Evolutionary conservation across 2,329 filamentous ascomycete genomes (phyloP).

Genomic region (Sclerotinia spermophila): DNA sequence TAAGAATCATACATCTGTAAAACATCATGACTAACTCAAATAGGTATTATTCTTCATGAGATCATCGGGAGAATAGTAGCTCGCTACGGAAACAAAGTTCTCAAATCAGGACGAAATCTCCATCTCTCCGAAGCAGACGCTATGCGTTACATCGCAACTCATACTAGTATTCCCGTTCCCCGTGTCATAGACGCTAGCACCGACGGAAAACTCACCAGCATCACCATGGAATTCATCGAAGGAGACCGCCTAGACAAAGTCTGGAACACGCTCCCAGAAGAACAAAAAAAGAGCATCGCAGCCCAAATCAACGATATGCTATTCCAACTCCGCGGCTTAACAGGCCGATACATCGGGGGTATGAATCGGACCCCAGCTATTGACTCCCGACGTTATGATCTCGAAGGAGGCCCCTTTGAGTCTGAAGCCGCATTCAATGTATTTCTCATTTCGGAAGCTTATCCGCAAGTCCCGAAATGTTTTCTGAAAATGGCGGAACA

Average conservation of each 20-base stretch:
- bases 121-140: conserved; percentile 41
- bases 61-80: conserved; percentile 18
- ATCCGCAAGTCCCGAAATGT: conserved; percentile 1
- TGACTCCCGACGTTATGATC: conserved; percentile 19
- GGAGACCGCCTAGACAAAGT: conserved; percentile 20
- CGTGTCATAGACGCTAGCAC: conserved; percentile 37
- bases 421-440: conserved; percentile 22
- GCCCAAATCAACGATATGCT: conserved; percentile 22
- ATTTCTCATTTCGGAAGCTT: conserved; percentile 9
- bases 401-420: conserved; percentile 20
- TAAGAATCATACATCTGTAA: too few species aligned
- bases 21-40: background rate
- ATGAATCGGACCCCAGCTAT: conserved; percentile 18
- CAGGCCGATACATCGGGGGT: conserved; percentile 20
- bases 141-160: conserved; percentile 41
- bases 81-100: conserved; percentile 18
- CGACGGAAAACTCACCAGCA: conserved; percentile 7
- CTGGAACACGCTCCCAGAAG: conserved; percentile 18
- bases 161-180: conserved; percentile 46
- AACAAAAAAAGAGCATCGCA: conserved; percentile 16
- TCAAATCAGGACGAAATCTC: conserved; percentile 21
- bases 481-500: conserved; percentile 3
- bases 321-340: conserved; percentile 18
- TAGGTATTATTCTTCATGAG: conserved; percentile 19
- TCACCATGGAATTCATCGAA: conserved; percentile 23